phyloP scores from a whole-genome alignment of 352 stramenopile species.

The Globisporangium sylvaticum region DNA sequence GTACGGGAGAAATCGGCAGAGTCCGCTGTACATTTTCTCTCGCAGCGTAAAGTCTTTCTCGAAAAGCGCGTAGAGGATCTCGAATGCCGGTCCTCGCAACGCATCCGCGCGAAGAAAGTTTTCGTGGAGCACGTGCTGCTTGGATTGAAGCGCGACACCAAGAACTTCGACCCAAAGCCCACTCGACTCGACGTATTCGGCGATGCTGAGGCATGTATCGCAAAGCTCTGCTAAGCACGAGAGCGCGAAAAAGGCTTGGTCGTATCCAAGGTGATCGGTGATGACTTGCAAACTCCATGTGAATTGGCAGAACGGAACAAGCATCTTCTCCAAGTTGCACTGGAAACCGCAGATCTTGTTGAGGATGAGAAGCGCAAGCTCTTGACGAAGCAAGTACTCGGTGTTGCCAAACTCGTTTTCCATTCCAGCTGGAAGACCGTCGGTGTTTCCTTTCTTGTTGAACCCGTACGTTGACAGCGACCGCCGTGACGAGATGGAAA shows the following conservation, averaged over 20 bases:
- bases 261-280: conserved; percentile 72
- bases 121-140: conserved; percentile 77
- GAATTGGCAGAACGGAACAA: conserved; percentile 71
- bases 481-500: conserved; percentile 74
- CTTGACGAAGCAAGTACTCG: conserved; percentile 73
- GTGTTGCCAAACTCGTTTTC: conserved; percentile 74
- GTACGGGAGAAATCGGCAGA: conserved; percentile 76
- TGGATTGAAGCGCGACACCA: conserved; percentile 70
- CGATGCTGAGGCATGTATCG: conserved; percentile 69
- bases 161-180: conserved; percentile 79
- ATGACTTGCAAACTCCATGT: conserved; percentile 83
- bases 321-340: conserved; percentile 65
- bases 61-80: conserved; percentile 73
- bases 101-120: conserved; percentile 76
- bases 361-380: conserved; percentile 67
- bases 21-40: conserved; percentile 68
- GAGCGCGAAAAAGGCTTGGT: conserved; percentile 74
- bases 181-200: conserved; percentile 69
- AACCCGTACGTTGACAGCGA: conserved; percentile 77
- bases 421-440: conserved; percentile 33
- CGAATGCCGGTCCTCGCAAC: conserved; percentile 71
- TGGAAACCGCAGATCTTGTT: conserved; percentile 81
- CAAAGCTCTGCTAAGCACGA: conserved; percentile 77
- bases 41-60: conserved; percentile 65
- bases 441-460: conserved; percentile 38